Conservation (phyloP, 345 rosid species). For the Brassica carinata region DNA sequence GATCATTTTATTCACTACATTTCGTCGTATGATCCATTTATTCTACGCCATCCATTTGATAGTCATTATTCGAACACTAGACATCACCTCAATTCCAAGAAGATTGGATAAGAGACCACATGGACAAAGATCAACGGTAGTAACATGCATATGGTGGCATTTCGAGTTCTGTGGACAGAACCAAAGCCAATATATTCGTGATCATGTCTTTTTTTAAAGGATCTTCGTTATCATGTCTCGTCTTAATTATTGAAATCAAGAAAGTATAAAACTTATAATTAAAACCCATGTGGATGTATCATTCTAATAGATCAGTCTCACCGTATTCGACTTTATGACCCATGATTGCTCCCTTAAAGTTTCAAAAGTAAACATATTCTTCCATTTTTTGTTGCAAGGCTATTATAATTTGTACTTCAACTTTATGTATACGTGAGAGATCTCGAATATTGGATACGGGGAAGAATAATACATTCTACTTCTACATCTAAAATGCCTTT, state of each 20-base stretch:
- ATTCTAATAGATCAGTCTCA: slow-evolving; percentile 18
- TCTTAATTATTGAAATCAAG: neutral
- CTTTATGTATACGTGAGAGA: neutral
- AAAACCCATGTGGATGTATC: slow-evolving; percentile 31
- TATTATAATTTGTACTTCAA: neutral
- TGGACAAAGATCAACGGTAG: slow-evolving; percentile 27
- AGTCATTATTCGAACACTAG: neutral
- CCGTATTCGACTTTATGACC: slow-evolving; percentile 3
- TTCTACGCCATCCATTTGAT: neutral
- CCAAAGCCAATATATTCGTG: slow-evolving; percentile 23
- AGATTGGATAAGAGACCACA: slow-evolving; percentile 41
- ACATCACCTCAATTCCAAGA: slow-evolving; percentile 9
- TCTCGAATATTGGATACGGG: neutral
- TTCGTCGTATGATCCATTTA: neutral
- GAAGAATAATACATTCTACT: neutral
- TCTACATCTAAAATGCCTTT: neutral
- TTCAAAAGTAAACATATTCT: slow-evolving; percentile 8
- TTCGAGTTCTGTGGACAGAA: slow-evolving; percentile 36
- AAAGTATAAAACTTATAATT: neutral
- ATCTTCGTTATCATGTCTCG: slow-evolving; percentile 32
- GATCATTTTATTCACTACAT: neutral
- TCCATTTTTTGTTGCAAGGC: neutral
- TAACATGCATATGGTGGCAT: slow-evolving; percentile 33
- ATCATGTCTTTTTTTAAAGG: slow-evolving; percentile 5
- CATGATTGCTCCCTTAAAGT: neutral